These are phyloP conservation scores for Monilinia fructigena DNA, from an alignment of 2,329 filamentous ascomycete genomes.

Conservation along the genomic window DNA sequence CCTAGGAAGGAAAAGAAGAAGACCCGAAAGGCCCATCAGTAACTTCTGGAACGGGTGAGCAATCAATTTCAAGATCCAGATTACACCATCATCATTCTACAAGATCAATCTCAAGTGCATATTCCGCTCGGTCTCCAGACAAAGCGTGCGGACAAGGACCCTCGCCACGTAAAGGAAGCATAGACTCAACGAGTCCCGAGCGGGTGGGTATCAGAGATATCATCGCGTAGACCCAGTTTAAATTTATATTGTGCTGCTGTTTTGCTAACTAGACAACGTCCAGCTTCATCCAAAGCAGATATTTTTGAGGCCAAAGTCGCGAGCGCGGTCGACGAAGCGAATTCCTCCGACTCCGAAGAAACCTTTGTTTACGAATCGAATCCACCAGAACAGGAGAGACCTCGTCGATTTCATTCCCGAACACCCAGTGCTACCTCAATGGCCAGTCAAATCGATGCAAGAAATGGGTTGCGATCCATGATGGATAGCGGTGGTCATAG, in stretches of 20 bases:
- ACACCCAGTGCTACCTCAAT: conserved; percentile 92
- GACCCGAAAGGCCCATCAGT: conserved; percentile 71
- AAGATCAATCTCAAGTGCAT: conserved; percentile 30
- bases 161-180: conserved; percentile 30
- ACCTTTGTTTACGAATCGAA: conserved; percentile 99
- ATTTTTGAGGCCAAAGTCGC: conserved; percentile 97
- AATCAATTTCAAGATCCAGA: conserved; percentile 38
- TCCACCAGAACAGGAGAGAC: conserved; percentile 66
- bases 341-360: conserved; percentile 96
- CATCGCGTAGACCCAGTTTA: conserved; percentile 43
- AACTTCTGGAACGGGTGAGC: conserved; percentile 71
- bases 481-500: conserved; percentile 61
- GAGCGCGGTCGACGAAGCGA: conserved; percentile 90
- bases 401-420: conserved; percentile 78
- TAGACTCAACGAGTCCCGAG: conserved; percentile 34
- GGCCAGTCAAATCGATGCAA: conserved; percentile 65
- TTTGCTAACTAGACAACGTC: conserved; percentile 47
- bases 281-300: conserved; percentile 91
- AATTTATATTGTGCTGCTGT: conserved; percentile 44
- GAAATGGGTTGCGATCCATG: conserved; percentile 52
- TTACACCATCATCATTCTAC: conserved; percentile 44
- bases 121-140: conserved; percentile 28
- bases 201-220: conserved; percentile 35
- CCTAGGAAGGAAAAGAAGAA: conserved; percentile 89
- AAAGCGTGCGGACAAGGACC: conserved; percentile 36